Percentiles rank a stretch among this genome's conserved stretches.
These are phyloP conservation scores for Orbilia quercus DNA, from an alignment of 2,329 filamentous ascomycete genomes.

Conservation along the genomic window DNA sequence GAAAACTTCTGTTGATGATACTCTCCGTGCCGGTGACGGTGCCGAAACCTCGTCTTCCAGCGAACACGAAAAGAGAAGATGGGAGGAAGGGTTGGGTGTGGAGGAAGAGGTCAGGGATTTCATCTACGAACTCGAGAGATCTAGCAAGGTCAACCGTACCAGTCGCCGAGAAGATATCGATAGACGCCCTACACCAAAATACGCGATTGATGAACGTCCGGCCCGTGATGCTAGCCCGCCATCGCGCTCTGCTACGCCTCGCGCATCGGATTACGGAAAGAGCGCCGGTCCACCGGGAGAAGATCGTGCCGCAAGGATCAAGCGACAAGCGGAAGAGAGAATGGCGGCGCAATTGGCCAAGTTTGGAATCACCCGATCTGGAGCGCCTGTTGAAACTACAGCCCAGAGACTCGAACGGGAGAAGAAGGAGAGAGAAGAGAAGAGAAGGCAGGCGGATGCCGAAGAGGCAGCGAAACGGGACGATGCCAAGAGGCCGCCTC, in stretches of 20 bases:
- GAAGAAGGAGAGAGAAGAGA: conserved; percentile 84
- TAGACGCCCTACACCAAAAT: conserved; percentile 62
- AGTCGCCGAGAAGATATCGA: conserved; percentile 64
- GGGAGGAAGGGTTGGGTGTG: conserved; percentile 95
- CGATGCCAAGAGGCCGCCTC: conserved; percentile 76
- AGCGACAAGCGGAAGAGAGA: conserved; percentile 93
- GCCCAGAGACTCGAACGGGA: conserved; percentile 90
- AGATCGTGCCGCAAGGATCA: conserved; percentile 93
- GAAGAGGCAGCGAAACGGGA: conserved; percentile 86
- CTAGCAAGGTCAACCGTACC: conserved; percentile 79
- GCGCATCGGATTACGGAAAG: conserved; percentile 78
- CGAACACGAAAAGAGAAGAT: conserved; percentile 78
- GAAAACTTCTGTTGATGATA: conserved; percentile 83
- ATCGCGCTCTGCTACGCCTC: conserved; percentile 65
- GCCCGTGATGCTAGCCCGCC: conserved; percentile 64
- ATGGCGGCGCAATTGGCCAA: conserved; percentile 97
- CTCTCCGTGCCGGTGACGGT: conserved; percentile 80
- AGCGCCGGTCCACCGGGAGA: conserved; percentile 79
- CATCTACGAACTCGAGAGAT: conserved; percentile 93
- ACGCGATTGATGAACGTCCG: conserved; percentile 65
- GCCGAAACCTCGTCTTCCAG: conserved; percentile 56
- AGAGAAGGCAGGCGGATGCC: conserved; percentile 88
- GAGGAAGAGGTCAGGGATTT: conserved; percentile 98
- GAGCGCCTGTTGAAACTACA: conserved; percentile 81
- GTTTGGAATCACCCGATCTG: conserved; percentile 74